phyloP scores from a whole-genome alignment of 2,329 filamentous ascomycete genomes.

The Pseudocercospora vitis region DNA sequence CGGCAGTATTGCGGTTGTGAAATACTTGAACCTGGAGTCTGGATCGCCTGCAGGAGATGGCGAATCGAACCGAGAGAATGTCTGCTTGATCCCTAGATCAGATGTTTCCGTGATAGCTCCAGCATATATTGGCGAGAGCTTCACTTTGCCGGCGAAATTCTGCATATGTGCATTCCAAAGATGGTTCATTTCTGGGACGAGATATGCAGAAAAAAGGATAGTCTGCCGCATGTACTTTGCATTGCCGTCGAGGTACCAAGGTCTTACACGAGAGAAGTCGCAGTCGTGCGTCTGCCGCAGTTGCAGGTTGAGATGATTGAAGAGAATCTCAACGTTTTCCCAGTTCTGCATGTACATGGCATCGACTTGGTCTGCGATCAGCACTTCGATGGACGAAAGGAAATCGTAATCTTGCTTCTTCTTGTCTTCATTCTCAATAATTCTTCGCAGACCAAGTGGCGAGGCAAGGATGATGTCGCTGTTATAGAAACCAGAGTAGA shows the following conservation, averaged over 20 bases:
- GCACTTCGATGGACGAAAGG: slow-evolving; percentile 86
- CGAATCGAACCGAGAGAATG: slow-evolving; percentile 82
- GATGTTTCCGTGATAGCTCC: slow-evolving; percentile 59
- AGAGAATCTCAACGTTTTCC: slow-evolving; percentile 91
- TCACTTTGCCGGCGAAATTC: slow-evolving; percentile 78
- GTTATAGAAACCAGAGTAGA: slow-evolving; percentile 92
- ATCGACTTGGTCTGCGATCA: slow-evolving; percentile 88
- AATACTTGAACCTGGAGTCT: slow-evolving; percentile 87
- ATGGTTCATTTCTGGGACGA: slow-evolving; percentile 83
- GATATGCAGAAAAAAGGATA: slow-evolving; percentile 75
- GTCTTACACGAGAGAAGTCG: slow-evolving; percentile 86
- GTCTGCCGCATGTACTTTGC: slow-evolving; percentile 82
- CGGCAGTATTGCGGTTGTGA: slow-evolving; percentile 77
- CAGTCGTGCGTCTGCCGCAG: slow-evolving; percentile 80
- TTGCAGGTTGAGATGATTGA: slow-evolving; percentile 86
- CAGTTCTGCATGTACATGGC: slow-evolving; percentile 97
- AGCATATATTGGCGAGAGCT: slow-evolving; percentile 65
- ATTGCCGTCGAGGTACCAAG: slow-evolving; percentile 90
- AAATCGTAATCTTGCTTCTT: slow-evolving; percentile 82
- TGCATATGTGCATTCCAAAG: slow-evolving; percentile 73
- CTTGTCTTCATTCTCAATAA: slow-evolving; percentile 75
- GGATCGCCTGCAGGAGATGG: slow-evolving; percentile 71
- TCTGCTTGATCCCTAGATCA: slow-evolving; percentile 73
- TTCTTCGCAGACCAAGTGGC: slow-evolving; percentile 83
- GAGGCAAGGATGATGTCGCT: slow-evolving; percentile 93